Evolutionary conservation across 169 alveolate genomes (phyloP), one percentile per base, ranked within the genome.

Genomic region (Prorocentrum cordatum): DNA sequence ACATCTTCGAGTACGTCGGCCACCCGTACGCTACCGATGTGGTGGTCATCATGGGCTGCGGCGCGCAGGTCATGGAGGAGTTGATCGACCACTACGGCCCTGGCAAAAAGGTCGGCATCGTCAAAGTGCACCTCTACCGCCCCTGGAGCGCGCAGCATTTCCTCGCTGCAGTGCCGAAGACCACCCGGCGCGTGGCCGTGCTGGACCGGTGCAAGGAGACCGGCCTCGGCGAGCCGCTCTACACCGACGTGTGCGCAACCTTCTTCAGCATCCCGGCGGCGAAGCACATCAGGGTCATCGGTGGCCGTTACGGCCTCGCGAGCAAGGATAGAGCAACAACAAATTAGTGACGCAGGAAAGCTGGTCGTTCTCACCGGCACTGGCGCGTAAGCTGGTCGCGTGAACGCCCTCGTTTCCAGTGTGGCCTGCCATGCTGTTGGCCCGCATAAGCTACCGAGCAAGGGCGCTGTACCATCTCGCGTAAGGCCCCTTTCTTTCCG

Each of bases 11-110:
- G 54, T 91, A 91, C 31, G 90, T 91, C 26, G 94, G 94, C 7
- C 84, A 83, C 75, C 35, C 75, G n/a, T 86, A 80, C 38, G 84
- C 93, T 2, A 90, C 47, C 31, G 64, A 33, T 24, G 67, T 86
- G 45, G 66, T 93, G 33, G 92, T 93, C 73, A 67, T 93, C 42
- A 93, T 93, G 93, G 94, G 94, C 67, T 85, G 93, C 27, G 94
- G 94, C 16, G 94, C 93, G 26, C 90, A 88, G 32, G 91, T 92
- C 38, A 83, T 93, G 14, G 92, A 86, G 54, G 94, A 93, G 71
- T 83, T 83, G 61, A 6, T 45, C 68, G 68, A 73, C 67, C 14
- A 22, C 33, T 24, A 42, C 29, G 86, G 31, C 47, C 62, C 64
- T 33, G 83, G 72, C 31, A 90, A 84, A 39, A 82, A 92, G 73